Base-by-base conservation (phyloP, 2,329 filamentous ascomycete species). In the Colletotrichum eleusines region DNA sequence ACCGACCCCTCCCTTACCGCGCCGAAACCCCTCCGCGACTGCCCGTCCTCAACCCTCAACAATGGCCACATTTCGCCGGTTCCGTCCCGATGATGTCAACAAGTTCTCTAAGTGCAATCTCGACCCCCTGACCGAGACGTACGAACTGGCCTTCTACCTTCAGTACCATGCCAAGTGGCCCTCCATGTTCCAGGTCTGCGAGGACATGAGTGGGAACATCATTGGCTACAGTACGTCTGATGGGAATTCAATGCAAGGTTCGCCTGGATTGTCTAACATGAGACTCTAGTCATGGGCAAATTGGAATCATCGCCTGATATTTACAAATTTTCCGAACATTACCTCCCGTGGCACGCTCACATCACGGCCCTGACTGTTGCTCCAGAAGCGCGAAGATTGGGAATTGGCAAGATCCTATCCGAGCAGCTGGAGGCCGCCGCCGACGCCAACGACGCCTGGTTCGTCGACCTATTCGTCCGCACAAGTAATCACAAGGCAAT, bases 321-420 rank as follows among this genome's bases (percentile, higher is more conserved):
- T 63, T 89, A 92, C 79, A 87, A 89, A 71, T 90, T 90, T 77
- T 96, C 94, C 60, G 87, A 91, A 77, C 94, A 98, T 83, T 97
- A 97, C 83, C 91, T 97, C n/a, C 95, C 95, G n/a, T 98, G 94
- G 94, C 96, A 99, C 83, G 95, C 94, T 26, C 96, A 99, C 82
- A 97, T 99, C 78, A 99, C 96, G 5, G 96, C 95, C 44, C 86
- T 99, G 62, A 98, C 96, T 0, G 94, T 99, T 26, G 92, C 95
- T 0, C 96, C 96, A 0, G 90, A 92, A 67, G 94, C 94, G 60
- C 91, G 96, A 35, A 89, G 96, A 53, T 87, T 96, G 20, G 95
- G 96, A 20, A 92, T 98, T 76, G 96, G 95, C 61, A 94, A 92
- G 71, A 91, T 92, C 55, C 86, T 99, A 46, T 94, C 92, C 0